Base-by-base conservation (phyloP, 1,284 basidiomycete species). In the Leccinum insolens region DNA sequence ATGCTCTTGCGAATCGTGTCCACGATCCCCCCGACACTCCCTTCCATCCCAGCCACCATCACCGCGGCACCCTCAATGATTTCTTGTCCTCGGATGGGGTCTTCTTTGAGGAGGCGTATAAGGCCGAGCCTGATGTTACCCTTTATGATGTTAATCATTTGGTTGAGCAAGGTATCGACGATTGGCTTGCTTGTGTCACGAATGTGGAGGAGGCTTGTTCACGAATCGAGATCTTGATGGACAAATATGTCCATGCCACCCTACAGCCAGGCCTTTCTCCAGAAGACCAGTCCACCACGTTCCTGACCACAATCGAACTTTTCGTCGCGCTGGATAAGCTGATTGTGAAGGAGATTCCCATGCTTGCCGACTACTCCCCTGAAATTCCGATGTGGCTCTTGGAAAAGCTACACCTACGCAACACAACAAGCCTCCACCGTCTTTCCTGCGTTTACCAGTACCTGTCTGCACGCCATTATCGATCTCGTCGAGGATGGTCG, bases 111-210 rank as follows among this genome's bases (percentile, higher is more conserved):
- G 12, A 64, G 1, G 68, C 57, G 1, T 74, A 69, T 41, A 4
- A 4, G 8, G 3, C 22, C 0, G 71, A 79, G 8, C 59, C 72
- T 0, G 62, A 71, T 28, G 3, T 78, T 15, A 68, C 78, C 0
- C 70, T 83, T 0, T 75, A 71, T 3, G 81, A 84, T 68, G 76
- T 84, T n/a, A 81, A 82, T 67, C 62, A 58, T 12, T 69, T 73
- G 2, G 72, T 82, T 15, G 63, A 75, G 15, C 58, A 74, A 1
- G 63, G 65, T 17, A 67, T 84, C 6, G 78, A 79, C 28, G 46
- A 7, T 17, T 82, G 81, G 81, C 68, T 81, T 7, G 52, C 44
- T 20, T 8, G 15, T 4, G 69, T 77, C 41, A 62, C n/a, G 4
- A 52, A 52, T 20, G 7, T 52, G 20, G 46, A 52, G 46, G 46